These are phyloP conservation scores for Mycena capillaripes DNA, from an alignment of 768 basidiomycete genomes.

Conservation along the genomic window DNA sequence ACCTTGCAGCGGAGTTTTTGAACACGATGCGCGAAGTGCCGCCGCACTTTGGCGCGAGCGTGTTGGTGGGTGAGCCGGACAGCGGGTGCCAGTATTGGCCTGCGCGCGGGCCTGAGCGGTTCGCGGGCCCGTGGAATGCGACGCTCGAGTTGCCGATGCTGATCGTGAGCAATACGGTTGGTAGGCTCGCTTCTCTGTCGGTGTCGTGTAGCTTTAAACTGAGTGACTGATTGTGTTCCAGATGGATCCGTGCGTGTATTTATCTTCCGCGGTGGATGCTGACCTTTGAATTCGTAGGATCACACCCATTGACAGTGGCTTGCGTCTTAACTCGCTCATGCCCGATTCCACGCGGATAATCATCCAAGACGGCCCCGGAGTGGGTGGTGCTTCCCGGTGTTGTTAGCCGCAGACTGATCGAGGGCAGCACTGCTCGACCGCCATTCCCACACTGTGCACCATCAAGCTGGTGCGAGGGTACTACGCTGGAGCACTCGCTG, in stretches of 20 bases:
- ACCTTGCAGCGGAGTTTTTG: constrained; percentile 29
- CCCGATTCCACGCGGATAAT: constrained; percentile 37
- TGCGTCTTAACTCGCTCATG: constrained; percentile 40
- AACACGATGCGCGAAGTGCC: constrained; percentile 32
- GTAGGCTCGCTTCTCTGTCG: neutral
- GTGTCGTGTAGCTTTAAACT: neutral
- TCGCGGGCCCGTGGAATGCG: constrained; percentile 46
- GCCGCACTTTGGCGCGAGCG: constrained; percentile 40
- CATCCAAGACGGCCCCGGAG: constrained; percentile 40
- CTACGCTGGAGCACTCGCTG: constrained; percentile 20
- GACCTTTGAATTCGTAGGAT: constrained; percentile 24
- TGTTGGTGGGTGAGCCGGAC: constrained; percentile 38
- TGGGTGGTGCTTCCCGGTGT: neutral
- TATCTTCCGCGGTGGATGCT: neutral
- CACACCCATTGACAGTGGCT: constrained; percentile 40
- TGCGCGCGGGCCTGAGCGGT: constrained; percentile 41
- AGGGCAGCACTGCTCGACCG: neutral
- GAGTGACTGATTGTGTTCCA: neutral
- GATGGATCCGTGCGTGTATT: constrained; percentile 30
- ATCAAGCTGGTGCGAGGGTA: constrained; percentile 26
- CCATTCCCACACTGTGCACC: constrained; percentile 24
- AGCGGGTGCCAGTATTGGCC: constrained; percentile 43
- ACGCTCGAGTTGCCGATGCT: constrained; percentile 42
- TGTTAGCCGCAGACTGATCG: too few relatives aligned
- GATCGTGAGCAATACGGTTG: constrained; percentile 43